Evolutionary conservation across 495 filamentous ascomycete species (phyloP), one percentile per base, ranked within the genome.

Genomic region (Penicillium fimorum): DNA sequence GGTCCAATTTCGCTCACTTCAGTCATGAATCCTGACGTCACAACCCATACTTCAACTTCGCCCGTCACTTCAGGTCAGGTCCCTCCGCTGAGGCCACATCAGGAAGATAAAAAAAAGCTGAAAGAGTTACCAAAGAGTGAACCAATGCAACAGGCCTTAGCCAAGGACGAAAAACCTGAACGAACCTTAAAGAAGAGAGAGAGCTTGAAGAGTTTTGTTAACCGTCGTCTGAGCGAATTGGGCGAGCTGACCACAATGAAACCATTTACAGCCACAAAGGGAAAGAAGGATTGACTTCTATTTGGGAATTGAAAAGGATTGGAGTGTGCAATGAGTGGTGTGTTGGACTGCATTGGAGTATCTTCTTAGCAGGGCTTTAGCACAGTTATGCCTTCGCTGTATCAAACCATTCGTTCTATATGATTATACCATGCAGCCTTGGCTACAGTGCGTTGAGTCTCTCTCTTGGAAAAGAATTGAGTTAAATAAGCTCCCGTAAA

Each of bases 1-100:
- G 49, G 47, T 32, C 63, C 67, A n/a, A 20, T 66, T 8, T 71
- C 71, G 11, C 53, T 65, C 4, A 42, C 62, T 22, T 60, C 62
- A 9, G 51, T 24, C 38, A 47, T 33, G 17, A 43, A 29, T 22
- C 30, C 33, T 27, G 56, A 47, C 29, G 22, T 18, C 24, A 15
- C 32, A 29, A 46, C 22, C 22, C 7, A 7, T 5, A 13, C 22
- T 32, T 18, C 61, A n/a, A 57, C 50, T 17, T 30, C 50, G 68
- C 58, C 43, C 62, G 56, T 59, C 8, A 24, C 22, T 30, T 20
- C 38, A 42, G 17, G 40, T 15, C 27, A 52, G 11, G 6, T 41
- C 22, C 12, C 30, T 37, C 13, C 7, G 3, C 29, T 7, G 17
- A 29, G 29, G 24, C 29, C 41, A 35, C 9, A 35, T 4, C 41